Base-by-base conservation (phyloP, 179 eudicot species). In the Silene noctiflora region DNA sequence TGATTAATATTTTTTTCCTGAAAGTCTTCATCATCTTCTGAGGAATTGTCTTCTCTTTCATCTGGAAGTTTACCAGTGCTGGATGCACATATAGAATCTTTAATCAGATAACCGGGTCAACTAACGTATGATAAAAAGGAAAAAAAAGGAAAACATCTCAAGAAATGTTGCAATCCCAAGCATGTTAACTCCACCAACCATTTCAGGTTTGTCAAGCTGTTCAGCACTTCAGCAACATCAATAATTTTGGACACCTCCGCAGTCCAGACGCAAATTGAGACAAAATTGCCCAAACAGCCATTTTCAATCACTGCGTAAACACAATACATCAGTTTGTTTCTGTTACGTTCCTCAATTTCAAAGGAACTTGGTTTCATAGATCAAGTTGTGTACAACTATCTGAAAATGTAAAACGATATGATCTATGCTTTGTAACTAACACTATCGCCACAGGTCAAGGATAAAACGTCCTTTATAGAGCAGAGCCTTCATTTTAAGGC, bases 51-150 rank as follows among this genome's bases (percentile, higher is more conserved):
- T 68, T 85, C 72, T 72, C 86, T 84, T 80, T 85, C 92, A 64
- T 75, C 77, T 3, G 88, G 86, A 72, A 76, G 82, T 39, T 80
- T 81, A 75, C 87, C 90, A 14, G 91, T 86, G 70, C 88, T 87
- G 16, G 88, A 87, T 67, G 92, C 92, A 74, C 3, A 29, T 29
- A 29, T 29, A 29, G 66, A 24, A 53, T 85, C 85, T n/a, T 80
- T 77, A 7, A 33, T 73, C 82, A 86, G 86, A 69, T 82, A 83
- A 72, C 78, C 73, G n/a, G n/a, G n/a, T n/a, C n/a, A n/a, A n/a
- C n/a, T n/a, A 51, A 70, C 83, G 27, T 61, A 71, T 21, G 81
- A 75, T 74, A 83, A 76, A 69, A 77, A 72, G 39, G n/a, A n/a
- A n/a, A 51, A 83, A 76, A 69, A 77, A 72, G 39, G 60, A 75